Percentiles rank a stretch among this genome's conserved stretches.
Conservation (phyloP, 495 filamentous ascomycete genomes). For the Glonium stellatum region DNA sequence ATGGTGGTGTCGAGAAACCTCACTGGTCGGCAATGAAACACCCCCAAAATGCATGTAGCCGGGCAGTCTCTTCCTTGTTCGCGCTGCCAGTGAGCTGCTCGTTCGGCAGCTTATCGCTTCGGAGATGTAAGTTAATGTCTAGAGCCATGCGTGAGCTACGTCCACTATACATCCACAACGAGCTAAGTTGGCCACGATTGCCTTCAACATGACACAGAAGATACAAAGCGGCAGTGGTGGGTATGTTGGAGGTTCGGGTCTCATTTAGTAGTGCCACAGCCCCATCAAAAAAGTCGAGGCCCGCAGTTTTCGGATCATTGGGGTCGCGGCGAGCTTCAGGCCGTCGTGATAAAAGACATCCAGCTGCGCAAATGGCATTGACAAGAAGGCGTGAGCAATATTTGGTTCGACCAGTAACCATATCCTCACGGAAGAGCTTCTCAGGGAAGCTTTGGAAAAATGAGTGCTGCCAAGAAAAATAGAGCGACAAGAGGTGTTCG, state of each 20-base stretch:
- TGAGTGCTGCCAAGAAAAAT: constrained; percentile 52
- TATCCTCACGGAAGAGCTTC: constrained; percentile 45
- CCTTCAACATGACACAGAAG: constrained; percentile 18
- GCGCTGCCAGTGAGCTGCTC: not conserved
- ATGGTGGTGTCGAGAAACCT: not conserved
- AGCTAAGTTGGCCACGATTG: constrained; percentile 11
- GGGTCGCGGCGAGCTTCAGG: constrained; percentile 6
- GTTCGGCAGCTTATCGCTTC: not conserved
- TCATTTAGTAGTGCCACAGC: constrained; percentile 6
- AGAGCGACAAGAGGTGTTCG: constrained; percentile 47
- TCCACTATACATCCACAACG: constrained; percentile 15
- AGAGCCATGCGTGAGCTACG: constrained; percentile 18
- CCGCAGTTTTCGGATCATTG: constrained; percentile 6
- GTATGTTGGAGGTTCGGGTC: constrained; percentile 3
- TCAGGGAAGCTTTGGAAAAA: constrained; percentile 44
- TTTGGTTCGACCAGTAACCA: constrained; percentile 33
- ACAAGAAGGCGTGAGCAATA: constrained; percentile 51
- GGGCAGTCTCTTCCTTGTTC: constrained; percentile 6
- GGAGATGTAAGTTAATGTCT: constrained; percentile 14
- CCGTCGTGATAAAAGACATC: constrained; percentile 25
- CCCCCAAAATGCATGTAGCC: constrained; percentile 22
- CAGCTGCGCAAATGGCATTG: constrained; percentile 45
- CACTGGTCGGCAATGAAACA: constrained; percentile 25
- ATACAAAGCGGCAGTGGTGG: constrained; percentile 15
- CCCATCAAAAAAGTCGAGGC: constrained; percentile 14